Percentiles rank a stretch among this genome's conserved stretches.
Evolutionary conservation across 2,329 filamentous ascomycete genomes (phyloP).

Genomic region (Xylaria sp.): DNA sequence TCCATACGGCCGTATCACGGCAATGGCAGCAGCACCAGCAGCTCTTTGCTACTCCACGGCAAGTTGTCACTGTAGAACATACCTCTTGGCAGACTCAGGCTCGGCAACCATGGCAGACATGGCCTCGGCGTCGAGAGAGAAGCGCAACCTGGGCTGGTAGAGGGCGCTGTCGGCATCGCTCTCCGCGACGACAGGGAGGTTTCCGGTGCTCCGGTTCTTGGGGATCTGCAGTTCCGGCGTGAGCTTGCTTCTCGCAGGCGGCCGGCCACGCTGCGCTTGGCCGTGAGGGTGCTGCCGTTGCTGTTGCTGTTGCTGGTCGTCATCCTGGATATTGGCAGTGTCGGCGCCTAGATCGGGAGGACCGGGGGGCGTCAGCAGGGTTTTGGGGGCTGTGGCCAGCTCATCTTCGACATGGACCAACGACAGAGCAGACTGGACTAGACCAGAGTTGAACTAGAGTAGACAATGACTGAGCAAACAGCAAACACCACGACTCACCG

Average conservation of each 20-base stretch:
- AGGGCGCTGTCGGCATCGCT: slow-evolving; percentile 54
- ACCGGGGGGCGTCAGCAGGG: slow-evolving; percentile 44
- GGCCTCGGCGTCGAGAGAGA: slow-evolving; percentile 80
- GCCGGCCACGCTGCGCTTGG: slow-evolving; percentile 46
- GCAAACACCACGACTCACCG: slow-evolving; percentile 51
- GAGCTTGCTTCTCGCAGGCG: slow-evolving; percentile 56
- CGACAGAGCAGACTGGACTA: background rate
- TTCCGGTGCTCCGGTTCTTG: slow-evolving; percentile 74
- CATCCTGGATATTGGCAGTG: slow-evolving; percentile 52
- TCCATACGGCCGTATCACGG: background rate
- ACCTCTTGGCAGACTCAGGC: slow-evolving; percentile 81
- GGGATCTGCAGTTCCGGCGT: slow-evolving; percentile 63
- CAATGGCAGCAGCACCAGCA: background rate
- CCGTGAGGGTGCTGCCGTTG: slow-evolving; percentile 3
- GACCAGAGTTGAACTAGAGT: slow-evolving; percentile 27
- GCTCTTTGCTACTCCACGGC: background rate
- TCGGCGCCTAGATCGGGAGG: slow-evolving; percentile 54
- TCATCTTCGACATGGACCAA: background rate
- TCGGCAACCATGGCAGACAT: slow-evolving; percentile 60
- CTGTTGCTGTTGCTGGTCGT: slow-evolving; percentile 46
- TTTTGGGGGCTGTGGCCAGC: slow-evolving; percentile 18
- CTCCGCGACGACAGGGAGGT: slow-evolving; percentile 63
- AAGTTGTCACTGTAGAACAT: slow-evolving; percentile 48
- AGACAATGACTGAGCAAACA: slow-evolving; percentile 25
- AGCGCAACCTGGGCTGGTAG: slow-evolving; percentile 67